Base-by-base conservation (phyloP, 257 asterid species). In the Ophiorrhiza pumila region DNA sequence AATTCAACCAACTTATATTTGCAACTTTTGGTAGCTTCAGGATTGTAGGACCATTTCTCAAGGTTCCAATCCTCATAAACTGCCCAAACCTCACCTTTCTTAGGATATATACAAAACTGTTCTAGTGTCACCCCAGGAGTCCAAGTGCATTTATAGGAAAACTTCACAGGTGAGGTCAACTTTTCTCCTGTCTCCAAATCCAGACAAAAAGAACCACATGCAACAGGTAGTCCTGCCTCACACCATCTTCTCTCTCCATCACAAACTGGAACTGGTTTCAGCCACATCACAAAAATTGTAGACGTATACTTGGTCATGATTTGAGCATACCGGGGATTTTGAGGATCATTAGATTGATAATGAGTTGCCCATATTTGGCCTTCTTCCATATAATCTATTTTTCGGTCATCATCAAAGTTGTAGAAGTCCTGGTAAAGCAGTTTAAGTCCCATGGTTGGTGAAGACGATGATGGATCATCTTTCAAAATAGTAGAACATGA, bases 71-170 rank as follows among this genome's bases (percentile, higher is more conserved):
- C 80, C 22, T 71, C 72, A 53, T 71, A 71, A 43, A 77, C 43
- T 13, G 77, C 80, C 80, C 80, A 77, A 66, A 77, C 77, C 60
- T 77, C 80, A 58, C 80, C 77, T 42, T 34, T 64, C 76, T 66
- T 55, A 42, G 80, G 80, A 47, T 77, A 56, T 5, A 77, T 55
- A 27, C 60, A 60, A 31, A 76, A 59, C 71, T 76, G 74, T 52
- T 50, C 75, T 7, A 2, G 18, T 46, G 71, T 47, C 65, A 60
- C 4, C 49, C 57, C 64, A 32, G 79, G 70, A 35, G 27, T 3
- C 50, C 72, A 71, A 23, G 69, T 41, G 77, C 77, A 71, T 60
- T 56, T 65, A 77, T 77, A 43, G 4, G 77, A 77, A 31, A 77
- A 68, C 45, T 45, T 42, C 70, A 18, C 4, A 46, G 71, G 65